These are phyloP conservation scores for Elsinoe necatrix DNA, from an alignment of 2,329 filamentous ascomycete species.

Conservation along the genomic window DNA sequence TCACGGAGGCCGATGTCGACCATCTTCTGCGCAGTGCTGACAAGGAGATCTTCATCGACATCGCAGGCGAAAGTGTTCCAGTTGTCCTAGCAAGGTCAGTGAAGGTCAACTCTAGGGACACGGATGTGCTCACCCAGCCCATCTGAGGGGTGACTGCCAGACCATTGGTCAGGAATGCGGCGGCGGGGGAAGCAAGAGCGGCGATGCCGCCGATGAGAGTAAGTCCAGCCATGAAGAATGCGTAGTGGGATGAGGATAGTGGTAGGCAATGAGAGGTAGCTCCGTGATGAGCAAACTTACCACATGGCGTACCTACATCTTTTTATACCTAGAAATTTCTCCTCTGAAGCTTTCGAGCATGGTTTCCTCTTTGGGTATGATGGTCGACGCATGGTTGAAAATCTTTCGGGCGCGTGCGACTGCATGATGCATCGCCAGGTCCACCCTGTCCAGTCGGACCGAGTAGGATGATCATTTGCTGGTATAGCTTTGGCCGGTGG, in stretches of 20 bases:
- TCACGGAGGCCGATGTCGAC: constrained; percentile 41
- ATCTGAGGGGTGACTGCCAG: constrained; percentile 32
- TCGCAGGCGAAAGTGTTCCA: constrained; percentile 43
- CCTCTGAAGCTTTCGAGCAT: not conserved
- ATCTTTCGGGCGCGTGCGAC: not conserved
- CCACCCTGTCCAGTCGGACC: not conserved
- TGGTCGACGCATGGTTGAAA: not conserved
- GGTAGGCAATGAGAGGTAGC: not conserved
- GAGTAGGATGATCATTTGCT: constrained; percentile 9
- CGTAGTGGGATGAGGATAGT: too few species aligned
- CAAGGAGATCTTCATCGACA: constrained; percentile 38
- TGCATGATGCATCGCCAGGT: not conserved
- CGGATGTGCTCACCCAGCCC: constrained; percentile 29
- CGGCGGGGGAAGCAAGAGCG: not conserved
- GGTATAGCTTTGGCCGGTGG: not conserved
- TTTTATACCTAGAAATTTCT: not conserved
- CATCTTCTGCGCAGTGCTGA: constrained; percentile 40
- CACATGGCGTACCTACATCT: not conserved
- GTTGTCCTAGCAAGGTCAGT: constrained; percentile 25
- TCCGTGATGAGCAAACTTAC: not conserved
- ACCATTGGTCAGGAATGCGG: constrained; percentile 26
- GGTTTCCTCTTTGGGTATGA: not conserved
- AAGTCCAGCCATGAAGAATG: not conserved
- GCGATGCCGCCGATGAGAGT: not conserved
- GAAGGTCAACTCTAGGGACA: not conserved